A percentile compares a stretch with the other conserved stretches of the same genome.
Evolutionary conservation across 805 yeast species (phyloP).

Genomic region (Candida railenensis): DNA sequence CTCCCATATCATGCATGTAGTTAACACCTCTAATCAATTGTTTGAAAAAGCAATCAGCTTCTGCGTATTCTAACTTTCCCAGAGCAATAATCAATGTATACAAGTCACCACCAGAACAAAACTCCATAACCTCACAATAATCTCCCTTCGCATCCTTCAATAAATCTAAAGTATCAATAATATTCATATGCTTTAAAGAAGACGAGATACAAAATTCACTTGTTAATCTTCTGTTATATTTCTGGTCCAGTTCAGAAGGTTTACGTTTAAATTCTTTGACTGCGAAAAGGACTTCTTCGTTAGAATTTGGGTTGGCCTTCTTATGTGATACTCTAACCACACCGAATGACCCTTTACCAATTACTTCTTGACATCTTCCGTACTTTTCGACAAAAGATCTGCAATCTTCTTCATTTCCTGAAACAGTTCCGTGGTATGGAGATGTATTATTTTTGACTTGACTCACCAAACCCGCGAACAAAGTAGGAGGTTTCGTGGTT

Average conservation of each 20-base stretch:
- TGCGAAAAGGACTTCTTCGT: constrained; percentile 58
- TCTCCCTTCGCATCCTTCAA: constrained; percentile 80
- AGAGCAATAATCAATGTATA: constrained; percentile 71
- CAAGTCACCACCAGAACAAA: constrained; percentile 78
- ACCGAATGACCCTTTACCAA: constrained; percentile 94
- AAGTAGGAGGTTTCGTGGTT: constrained; percentile 57
- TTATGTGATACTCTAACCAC: constrained; percentile 88
- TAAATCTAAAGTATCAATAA: constrained; percentile 73
- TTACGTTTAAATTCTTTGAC: constrained; percentile 80
- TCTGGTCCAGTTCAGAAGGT: constrained; percentile 60
- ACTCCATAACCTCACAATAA: constrained; percentile 84
- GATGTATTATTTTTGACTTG: constrained; percentile 46
- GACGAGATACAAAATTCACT: constrained; percentile 83
- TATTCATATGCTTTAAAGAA: constrained; percentile 72
- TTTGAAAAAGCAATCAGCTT: constrained; percentile 88
- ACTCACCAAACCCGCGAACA: constrained; percentile 63
- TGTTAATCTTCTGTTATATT: constrained; percentile 71
- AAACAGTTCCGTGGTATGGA: constrained; percentile 20
- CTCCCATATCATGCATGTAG: constrained; percentile 88
- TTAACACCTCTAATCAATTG: constrained; percentile 80
- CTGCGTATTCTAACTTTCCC: constrained; percentile 76
- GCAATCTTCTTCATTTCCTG: constrained; percentile 28
- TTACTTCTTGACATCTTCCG: constrained; percentile 91
- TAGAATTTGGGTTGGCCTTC: constrained; percentile 25
- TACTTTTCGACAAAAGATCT: constrained; percentile 80